These are phyloP conservation scores for Cercospora nicotianae DNA, from an alignment of 2,329 filamentous ascomycete genomes.

Conservation along the genomic window DNA sequence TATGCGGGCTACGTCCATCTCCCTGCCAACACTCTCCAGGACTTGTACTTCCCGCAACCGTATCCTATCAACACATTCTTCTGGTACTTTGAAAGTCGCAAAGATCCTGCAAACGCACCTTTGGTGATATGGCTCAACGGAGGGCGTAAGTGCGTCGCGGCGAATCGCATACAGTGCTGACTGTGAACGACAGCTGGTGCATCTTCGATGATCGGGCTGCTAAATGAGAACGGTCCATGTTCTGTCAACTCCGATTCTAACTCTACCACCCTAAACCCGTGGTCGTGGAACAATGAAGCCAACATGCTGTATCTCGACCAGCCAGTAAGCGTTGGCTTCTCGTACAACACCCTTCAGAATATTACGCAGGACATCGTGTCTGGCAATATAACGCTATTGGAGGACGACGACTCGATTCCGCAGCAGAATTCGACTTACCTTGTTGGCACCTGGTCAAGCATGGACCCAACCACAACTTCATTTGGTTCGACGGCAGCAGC, in stretches of 20 bases:
- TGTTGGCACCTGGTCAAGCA: background rate
- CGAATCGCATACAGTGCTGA: slow-evolving; percentile 30
- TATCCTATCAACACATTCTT: slow-evolving; percentile 14
- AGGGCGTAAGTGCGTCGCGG: slow-evolving; percentile 40
- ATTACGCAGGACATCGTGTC: slow-evolving; percentile 37
- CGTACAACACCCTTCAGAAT: slow-evolving; percentile 35
- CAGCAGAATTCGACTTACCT: slow-evolving; percentile 47
- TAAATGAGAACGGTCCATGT: slow-evolving; percentile 56
- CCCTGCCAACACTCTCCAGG: slow-evolving; percentile 4
- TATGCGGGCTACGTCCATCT: slow-evolving; percentile 63
- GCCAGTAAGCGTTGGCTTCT: slow-evolving; percentile 41
- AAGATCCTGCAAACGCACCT: slow-evolving; percentile 45
- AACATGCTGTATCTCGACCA: slow-evolving; percentile 65
- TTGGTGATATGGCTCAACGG: slow-evolving; percentile 61
- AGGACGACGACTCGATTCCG: slow-evolving; percentile 35
- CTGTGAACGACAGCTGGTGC: slow-evolving; percentile 42
- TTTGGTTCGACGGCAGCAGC: slow-evolving; percentile 56
- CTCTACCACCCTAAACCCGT: slow-evolving; percentile 53
- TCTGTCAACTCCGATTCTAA: slow-evolving; percentile 55
- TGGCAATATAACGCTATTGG: slow-evolving; percentile 26
- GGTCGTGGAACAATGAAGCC: slow-evolving; percentile 31
- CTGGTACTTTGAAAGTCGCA: slow-evolving; percentile 54
- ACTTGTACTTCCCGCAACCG: slow-evolving; percentile 5
- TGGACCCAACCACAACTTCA: slow-evolving; percentile 51
- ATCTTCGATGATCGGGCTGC: slow-evolving; percentile 52